A percentile compares a stretch with the other conserved stretches of the same genome.
Evolutionary conservation across 1,284 basidiomycete species (phyloP).

Genomic region (Heterobasidion irregulare): DNA sequence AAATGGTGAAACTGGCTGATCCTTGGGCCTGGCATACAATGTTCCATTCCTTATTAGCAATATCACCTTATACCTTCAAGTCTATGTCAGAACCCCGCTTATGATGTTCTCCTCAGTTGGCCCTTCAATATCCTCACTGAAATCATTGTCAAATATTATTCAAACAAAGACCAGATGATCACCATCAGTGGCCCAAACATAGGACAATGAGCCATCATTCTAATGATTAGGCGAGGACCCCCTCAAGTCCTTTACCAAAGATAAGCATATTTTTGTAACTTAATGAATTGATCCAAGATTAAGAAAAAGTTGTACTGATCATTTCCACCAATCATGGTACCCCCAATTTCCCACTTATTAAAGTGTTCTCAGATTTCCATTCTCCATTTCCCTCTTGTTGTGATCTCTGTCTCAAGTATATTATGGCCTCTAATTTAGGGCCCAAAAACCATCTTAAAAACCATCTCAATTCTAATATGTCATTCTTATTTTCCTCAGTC

Average conservation of each 20-base stretch:
- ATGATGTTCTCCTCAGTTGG: slow-evolving; percentile 17
- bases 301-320: not conserved
- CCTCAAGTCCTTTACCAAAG: not conserved
- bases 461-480: not conserved
- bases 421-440: not conserved
- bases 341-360: not conserved
- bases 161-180: not conserved
- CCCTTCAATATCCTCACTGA: not conserved
- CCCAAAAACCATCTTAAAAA: too few relatives aligned
- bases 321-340: not conserved
- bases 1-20: slow-evolving; percentile 16
- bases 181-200: not conserved
- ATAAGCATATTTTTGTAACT: not conserved
- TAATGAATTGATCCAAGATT: not conserved
- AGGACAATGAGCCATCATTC: not conserved
- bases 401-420: not conserved
- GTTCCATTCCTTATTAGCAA: not conserved
- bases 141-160: not conserved
- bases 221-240: not conserved
- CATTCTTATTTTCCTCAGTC: not conserved
- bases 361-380: not conserved
- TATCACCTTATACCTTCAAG: slow-evolving; percentile 14
- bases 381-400: not conserved
- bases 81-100: slow-evolving; percentile 18
- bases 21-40: slow-evolving; percentile 16